A percentile compares a stretch with the other conserved stretches of the same genome.
Conservation (phyloP, 352 stramenopile species). For the Phytophthora sojae region DNA sequence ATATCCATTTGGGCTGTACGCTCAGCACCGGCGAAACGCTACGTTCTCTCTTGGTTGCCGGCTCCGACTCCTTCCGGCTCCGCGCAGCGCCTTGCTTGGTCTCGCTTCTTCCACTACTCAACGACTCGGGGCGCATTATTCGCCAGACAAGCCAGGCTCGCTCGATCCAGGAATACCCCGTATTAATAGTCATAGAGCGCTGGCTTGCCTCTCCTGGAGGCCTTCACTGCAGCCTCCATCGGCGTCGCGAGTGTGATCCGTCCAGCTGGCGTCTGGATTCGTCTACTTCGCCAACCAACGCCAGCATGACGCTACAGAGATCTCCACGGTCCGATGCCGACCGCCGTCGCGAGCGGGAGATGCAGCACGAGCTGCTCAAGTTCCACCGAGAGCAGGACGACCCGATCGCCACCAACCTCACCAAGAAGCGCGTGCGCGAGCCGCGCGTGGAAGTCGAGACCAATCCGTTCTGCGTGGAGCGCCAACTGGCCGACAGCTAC, state of each 20-base stretch:
- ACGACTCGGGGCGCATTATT: conserved; percentile 12
- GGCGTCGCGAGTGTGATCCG: conserved; percentile 8
- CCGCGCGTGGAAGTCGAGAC: conserved; percentile 61
- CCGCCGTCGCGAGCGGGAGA: conserved; percentile 62
- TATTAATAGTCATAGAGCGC: conserved; percentile 29
- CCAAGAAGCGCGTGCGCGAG: conserved; percentile 73
- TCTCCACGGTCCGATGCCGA: conserved; percentile 27
- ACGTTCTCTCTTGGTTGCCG: conserved; percentile 23
- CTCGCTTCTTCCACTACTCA: conserved; percentile 24
- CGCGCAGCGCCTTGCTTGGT: neutral
- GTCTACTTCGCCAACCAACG: neutral
- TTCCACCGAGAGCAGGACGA: conserved; percentile 64
- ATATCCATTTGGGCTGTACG: neutral
- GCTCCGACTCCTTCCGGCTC: conserved; percentile 24
- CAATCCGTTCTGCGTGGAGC: conserved; percentile 80
- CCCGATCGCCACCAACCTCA: conserved; percentile 57
- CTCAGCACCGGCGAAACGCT: conserved; percentile 23
- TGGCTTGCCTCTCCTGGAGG: neutral
- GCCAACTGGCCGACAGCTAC: conserved; percentile 80
- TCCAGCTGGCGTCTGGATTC: conserved; percentile 23
- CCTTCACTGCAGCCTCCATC: conserved; percentile 4
- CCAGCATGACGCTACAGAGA: conserved; percentile 23
- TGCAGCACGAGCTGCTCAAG: conserved; percentile 75
- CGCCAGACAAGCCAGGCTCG: conserved; percentile 30
- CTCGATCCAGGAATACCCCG: neutral